Base-by-base conservation (phyloP, 768 basidiomycete species). In the Tylopilus cervinicoccineus region DNA sequence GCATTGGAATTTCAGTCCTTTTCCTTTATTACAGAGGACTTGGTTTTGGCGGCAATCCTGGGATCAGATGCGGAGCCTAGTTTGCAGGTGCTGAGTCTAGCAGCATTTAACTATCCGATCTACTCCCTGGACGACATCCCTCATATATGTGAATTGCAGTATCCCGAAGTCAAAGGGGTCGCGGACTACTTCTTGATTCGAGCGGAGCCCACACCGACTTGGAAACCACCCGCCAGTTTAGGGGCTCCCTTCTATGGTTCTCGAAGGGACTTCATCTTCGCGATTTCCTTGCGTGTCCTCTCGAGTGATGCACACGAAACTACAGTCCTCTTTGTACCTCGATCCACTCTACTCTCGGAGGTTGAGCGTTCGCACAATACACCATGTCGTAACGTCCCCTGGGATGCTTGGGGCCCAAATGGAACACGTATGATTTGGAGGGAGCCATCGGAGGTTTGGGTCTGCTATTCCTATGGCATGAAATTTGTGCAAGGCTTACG, bases 401-500 rank as follows among this genome's bases (percentile, higher is more conserved):
- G 70, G 70, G 31, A 44, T 3, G 26, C 42, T n/a, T 71, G 70
- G 70, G 69, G 70, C 16, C 65, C 68, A 2, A 17, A 14, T 5
- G 50, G 52, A 31, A 53, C 69, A 4, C 66, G 67, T 34, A 64
- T 70, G 57, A 19, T 69, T 22, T 50, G 29, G 31, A 52, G 62
- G 23, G 53, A 50, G 5, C 59, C 63, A 13, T 64, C 64, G 17
- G 63, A 66, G 6, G 53, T 42, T 13, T 72, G 70, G 71, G 62
- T 71, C 19, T 70, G 70, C 38, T 68, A 64, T 45, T 51, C 66
- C 14, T 66, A 70, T 22, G 70, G 71, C 3, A 63, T 62, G 56
- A 70, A 58, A 28, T 70, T 63, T 22, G 49, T 68, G 16, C 62
- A 56, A 31, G 52, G 55, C 37, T 33, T 63, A 24, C 53, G 52